Percentiles rank a stretch among this genome's conserved stretches.
Conservation (phyloP, 2,329 filamentous ascomycete species). For the Dichotomopilus funicola region DNA sequence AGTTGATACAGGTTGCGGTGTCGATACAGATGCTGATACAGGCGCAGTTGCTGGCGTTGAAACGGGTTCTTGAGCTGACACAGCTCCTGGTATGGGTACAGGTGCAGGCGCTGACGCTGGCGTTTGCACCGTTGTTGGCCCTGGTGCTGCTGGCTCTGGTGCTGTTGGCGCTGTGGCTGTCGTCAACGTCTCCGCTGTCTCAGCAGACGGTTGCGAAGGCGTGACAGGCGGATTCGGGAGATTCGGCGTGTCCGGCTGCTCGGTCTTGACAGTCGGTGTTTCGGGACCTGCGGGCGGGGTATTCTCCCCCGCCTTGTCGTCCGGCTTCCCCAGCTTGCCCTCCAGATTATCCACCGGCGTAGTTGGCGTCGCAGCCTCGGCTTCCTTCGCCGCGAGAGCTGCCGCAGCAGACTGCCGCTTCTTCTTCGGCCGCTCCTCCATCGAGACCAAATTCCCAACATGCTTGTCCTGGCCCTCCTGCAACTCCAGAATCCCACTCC, state of each 20-base stretch:
- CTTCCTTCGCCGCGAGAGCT: conserved; percentile 30
- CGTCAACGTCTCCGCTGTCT: neutral
- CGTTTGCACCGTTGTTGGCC: conserved; percentile 5
- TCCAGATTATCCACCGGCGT: conserved; percentile 12
- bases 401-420: conserved; percentile 40
- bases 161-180: neutral
- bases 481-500: conserved; percentile 86
- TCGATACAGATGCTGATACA: too few species aligned
- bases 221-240: conserved; percentile 7
- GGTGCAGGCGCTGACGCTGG: neutral
- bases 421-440: conserved; percentile 50
- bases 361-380: conserved; percentile 5
- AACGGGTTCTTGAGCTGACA: too few species aligned
- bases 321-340: conserved; percentile 2
- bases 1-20: neutral
- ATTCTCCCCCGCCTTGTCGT: too few species aligned
- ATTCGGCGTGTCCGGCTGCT: conserved; percentile 10
- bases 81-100: conserved; percentile 1
- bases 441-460: conserved; percentile 58
- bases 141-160: conserved; percentile 7
- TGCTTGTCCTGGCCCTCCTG: conserved; percentile 66
- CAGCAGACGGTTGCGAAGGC: neutral
- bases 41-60: too few species aligned
- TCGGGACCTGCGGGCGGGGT: neutral
- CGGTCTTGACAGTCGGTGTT: conserved; percentile 5